Evolutionary conservation across 805 yeast species (phyloP).

Genomic region (Debaryomyces hansenii): DNA sequence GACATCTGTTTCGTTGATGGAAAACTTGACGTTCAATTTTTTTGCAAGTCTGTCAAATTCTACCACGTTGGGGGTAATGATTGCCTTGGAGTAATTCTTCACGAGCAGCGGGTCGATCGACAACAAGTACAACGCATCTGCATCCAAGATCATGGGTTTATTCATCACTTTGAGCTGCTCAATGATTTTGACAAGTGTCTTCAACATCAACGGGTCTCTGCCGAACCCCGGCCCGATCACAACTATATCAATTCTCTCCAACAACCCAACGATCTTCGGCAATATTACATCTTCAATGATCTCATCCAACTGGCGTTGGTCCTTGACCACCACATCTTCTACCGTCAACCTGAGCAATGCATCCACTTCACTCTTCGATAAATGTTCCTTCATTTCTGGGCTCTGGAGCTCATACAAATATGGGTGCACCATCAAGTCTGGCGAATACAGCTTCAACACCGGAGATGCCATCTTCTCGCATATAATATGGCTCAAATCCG

Average conservation of each 20-base stretch:
- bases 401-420: constrained; percentile 57
- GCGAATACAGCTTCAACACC: constrained; percentile 83
- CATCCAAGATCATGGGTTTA: constrained; percentile 82
- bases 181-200: constrained; percentile 57
- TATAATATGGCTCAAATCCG: constrained; percentile 86
- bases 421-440: constrained; percentile 96
- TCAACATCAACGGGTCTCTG: constrained; percentile 67
- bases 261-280: constrained; percentile 53
- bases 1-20: constrained; percentile 15
- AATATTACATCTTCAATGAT: constrained; percentile 47
- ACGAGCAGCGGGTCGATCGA: constrained; percentile 57
- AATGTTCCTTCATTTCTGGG: constrained; percentile 20
- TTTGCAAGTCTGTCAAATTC: constrained; percentile 73
- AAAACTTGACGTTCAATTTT: constrained; percentile 39
- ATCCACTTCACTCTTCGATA: constrained; percentile 19
- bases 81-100: constrained; percentile 55
- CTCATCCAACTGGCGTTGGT: constrained; percentile 21
- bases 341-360: constrained; percentile 12
- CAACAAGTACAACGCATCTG: constrained; percentile 78
- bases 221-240: constrained; percentile 96
- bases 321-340: constrained; percentile 21
- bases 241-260: constrained; percentile 73
- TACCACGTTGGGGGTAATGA: constrained; percentile 86
- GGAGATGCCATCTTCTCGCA: constrained; percentile 79
- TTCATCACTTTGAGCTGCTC: constrained; percentile 53